phyloP scores from a whole-genome alignment of 192 early-diverging fungal genomes.

The Funneliformis geosporum region DNA sequence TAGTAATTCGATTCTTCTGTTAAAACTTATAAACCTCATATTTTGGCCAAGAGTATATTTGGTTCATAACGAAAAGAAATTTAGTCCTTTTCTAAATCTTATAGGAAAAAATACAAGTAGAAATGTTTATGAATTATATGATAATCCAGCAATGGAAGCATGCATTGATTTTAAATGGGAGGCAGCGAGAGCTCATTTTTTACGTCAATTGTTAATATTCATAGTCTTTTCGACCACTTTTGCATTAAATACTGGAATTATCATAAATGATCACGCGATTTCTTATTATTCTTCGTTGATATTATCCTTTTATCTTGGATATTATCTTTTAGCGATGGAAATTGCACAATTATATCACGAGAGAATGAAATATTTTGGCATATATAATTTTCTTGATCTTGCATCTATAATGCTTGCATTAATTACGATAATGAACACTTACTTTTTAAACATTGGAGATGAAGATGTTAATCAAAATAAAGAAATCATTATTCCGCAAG shows the following conservation, averaged over 20 bases:
- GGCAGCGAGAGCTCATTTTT: not conserved
- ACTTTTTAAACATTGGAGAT: not conserved
- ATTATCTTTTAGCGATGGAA: not conserved
- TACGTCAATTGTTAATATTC: not conserved
- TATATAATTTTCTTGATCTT: not conserved
- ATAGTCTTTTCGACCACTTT: not conserved
- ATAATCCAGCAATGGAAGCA: conserved; percentile 3
- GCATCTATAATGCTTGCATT: not conserved
- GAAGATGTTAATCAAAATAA: not conserved
- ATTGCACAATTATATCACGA: not conserved
- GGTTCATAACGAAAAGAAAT: not conserved
- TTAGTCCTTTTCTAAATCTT: not conserved
- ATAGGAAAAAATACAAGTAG: not conserved
- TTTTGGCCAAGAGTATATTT: not conserved
- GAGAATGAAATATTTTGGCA: not conserved
- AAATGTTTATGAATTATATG: not conserved
- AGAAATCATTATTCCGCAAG: not conserved
- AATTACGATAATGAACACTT: not conserved
- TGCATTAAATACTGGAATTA: not conserved
- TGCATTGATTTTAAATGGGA: not conserved
- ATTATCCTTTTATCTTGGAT: no score
- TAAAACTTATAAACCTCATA: not conserved
- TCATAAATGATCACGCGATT: no score
- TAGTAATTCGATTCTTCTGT: not conserved
- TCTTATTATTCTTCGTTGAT: no score